Conservation (phyloP, 2,329 filamentous ascomycete genomes). For the Colletotrichum spinosum region DNA sequence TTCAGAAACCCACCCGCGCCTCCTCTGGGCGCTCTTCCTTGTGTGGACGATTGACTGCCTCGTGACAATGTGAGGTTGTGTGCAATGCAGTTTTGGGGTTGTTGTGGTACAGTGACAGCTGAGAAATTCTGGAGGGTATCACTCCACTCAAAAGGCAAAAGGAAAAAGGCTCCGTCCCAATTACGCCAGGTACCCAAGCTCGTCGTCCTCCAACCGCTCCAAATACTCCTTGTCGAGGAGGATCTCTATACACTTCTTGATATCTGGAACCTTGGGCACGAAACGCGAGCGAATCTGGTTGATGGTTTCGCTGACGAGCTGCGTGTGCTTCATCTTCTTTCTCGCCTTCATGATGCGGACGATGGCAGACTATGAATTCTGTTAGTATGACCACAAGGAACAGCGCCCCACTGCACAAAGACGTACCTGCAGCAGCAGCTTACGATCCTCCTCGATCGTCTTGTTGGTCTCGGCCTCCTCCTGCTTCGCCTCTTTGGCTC, state of each 20-base stretch:
- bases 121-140: conserved; percentile 34
- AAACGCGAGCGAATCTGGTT: conserved; percentile 94
- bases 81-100: conserved; percentile 35
- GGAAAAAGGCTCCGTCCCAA: conserved; percentile 20
- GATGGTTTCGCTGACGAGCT: conserved; percentile 95
- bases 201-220: conserved; percentile 93
- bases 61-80: conserved; percentile 17
- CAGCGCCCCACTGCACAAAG: conserved; percentile 19
- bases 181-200: conserved; percentile 93
- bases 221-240: conserved; percentile 99
- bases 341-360: conserved; percentile 99
- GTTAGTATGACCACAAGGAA: conserved; percentile 40
- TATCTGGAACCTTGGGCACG: conserved; percentile 91
- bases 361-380: conserved; percentile 83
- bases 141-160: conserved; percentile 26
- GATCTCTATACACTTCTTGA: conserved; percentile 99
- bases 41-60: conserved; percentile 30
- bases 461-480: conserved; percentile 98
- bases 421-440: conserved; percentile 94
- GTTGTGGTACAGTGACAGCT: conserved; percentile 35
- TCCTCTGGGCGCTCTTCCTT: conserved; percentile 11
- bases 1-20: conserved; percentile 30
- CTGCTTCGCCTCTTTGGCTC: conserved; percentile 95
- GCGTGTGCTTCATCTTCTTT: conserved; percentile 98
- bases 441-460: conserved; percentile 98